Evolutionary conservation across 164 flowering plant genomes (phyloP).

Genomic region (Echeveria elegans): DNA sequence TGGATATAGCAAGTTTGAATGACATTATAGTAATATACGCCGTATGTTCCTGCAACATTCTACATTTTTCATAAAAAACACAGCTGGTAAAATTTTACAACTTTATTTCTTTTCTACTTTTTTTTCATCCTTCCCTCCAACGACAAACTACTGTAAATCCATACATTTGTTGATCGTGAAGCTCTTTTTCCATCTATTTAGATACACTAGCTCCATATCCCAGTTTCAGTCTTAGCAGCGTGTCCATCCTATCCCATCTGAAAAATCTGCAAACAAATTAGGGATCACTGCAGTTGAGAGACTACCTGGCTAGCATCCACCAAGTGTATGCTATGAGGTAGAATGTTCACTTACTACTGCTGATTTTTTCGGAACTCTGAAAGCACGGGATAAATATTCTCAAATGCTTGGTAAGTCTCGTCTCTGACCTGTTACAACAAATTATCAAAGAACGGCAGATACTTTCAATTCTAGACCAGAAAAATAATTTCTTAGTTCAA

Average conservation of each 20-base stretch:
- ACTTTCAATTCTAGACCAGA: background rate
- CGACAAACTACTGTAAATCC: background rate
- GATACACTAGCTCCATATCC: background rate
- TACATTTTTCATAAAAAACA: no score
- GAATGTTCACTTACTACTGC: constrained; percentile 37
- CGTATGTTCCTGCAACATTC: no score
- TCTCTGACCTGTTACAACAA: constrained; percentile 45
- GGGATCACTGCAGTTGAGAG: background rate
- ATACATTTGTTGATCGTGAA: no score
- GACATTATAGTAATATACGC: no score
- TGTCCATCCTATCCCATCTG: background rate
- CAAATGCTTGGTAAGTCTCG: constrained; percentile 73
- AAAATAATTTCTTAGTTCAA: no score
- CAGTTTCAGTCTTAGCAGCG: background rate
- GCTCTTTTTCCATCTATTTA: no score
- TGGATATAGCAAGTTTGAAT: no score
- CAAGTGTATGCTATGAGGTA: background rate
- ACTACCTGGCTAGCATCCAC: background rate
- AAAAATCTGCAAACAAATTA: background rate
- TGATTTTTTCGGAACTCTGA: constrained; percentile 69
- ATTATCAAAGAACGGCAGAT: background rate
- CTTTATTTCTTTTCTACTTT: background rate
- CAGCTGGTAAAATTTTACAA: background rate
- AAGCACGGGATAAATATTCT: constrained; percentile 78
- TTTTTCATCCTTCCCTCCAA: no score